These are phyloP conservation scores for Xylariaceae sp. DNA, from an alignment of 2,329 filamentous ascomycete species.

Conservation along the genomic window DNA sequence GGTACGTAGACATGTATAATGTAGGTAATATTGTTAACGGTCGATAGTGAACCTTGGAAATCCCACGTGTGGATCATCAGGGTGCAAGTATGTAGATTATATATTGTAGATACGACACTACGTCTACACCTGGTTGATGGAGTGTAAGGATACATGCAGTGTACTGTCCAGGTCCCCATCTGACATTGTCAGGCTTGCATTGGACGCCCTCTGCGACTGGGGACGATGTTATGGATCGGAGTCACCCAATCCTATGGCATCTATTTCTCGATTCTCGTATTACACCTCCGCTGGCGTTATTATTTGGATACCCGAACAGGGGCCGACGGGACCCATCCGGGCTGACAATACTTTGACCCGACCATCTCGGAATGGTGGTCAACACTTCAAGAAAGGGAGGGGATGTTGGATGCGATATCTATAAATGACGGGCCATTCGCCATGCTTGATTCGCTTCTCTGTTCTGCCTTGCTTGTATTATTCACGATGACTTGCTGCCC, in stretches of 20 bases:
- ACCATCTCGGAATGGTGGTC: neutral
- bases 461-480: neutral
- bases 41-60: slow-evolving; percentile 15
- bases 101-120: slow-evolving; percentile 3
- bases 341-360: neutral
- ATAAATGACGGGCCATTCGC: neutral
- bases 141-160: neutral
- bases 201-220: slow-evolving; percentile 21
- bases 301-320: slow-evolving; percentile 13
- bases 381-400: neutral
- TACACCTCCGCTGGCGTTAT: slow-evolving; percentile 2
- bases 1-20: neutral
- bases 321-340: neutral
- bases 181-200: slow-evolving; percentile 17
- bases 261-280: slow-evolving; percentile 19
- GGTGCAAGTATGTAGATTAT: slow-evolving; percentile 1
- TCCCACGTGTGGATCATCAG: slow-evolving; percentile 12
- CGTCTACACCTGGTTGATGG: neutral
- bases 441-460: slow-evolving; percentile 2
- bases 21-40: neutral
- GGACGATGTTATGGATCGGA: slow-evolving; percentile 10
- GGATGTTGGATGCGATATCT: neutral
- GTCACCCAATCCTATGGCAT: slow-evolving; percentile 13
- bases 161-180: slow-evolving; percentile 15
- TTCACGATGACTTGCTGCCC: slow-evolving; percentile 1